Conservation (phyloP, 1,284 basidiomycete genomes). For the Blastosporella zonata region DNA sequence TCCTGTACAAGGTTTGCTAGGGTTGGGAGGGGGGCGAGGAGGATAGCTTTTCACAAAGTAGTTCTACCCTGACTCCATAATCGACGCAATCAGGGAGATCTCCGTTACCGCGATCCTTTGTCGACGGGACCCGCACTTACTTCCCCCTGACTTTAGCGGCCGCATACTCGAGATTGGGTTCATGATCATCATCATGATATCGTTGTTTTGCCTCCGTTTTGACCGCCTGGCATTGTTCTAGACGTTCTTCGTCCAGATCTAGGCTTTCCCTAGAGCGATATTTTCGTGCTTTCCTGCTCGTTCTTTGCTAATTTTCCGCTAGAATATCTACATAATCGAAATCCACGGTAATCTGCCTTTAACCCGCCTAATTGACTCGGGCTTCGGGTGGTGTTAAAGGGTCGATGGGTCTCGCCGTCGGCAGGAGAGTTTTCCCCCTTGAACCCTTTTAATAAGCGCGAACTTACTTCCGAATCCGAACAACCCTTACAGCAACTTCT, state of each 20-base stretch:
- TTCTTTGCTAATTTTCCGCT: slow-evolving; percentile 8
- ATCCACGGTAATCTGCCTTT: background rate
- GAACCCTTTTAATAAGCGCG: background rate
- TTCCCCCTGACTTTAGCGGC: background rate
- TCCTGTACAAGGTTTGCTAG: too few relatives aligned
- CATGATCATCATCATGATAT: background rate
- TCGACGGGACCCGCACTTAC: background rate
- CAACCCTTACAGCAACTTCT: background rate
- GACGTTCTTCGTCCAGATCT: background rate
- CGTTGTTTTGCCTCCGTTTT: slow-evolving; percentile 8
- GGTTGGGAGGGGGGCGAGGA: too few relatives aligned
- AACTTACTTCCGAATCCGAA: background rate
- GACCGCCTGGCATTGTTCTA: slow-evolving; percentile 2
- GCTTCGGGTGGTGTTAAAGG: background rate
- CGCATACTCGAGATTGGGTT: background rate
- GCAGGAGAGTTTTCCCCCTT: background rate
- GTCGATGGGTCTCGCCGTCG: background rate
- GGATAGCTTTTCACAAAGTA: slow-evolving; percentile 7
- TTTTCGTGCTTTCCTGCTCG: background rate
- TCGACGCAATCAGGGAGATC: slow-evolving; percentile 19
- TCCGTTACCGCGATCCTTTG: slow-evolving; percentile 7
- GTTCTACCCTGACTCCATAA: slow-evolving; percentile 11
- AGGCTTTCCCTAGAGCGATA: background rate
- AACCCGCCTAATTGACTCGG: slow-evolving; percentile 2
- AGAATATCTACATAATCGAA: background rate